These are phyloP conservation scores for Cadophora sp. DNA, from an alignment of 2,329 filamentous ascomycete genomes.

Conservation along the genomic window DNA sequence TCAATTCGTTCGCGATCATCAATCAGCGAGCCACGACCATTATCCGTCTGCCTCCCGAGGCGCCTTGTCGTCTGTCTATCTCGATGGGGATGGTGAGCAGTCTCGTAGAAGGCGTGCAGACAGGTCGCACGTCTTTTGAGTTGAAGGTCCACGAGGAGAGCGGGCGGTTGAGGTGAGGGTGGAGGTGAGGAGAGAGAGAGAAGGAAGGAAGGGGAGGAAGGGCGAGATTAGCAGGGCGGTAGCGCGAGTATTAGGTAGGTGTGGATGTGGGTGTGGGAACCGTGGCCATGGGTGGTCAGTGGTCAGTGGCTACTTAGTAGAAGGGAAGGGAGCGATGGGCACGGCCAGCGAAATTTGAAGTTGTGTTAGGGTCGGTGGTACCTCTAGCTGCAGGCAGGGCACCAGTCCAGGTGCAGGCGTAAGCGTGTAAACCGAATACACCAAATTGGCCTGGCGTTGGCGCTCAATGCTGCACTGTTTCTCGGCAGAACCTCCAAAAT, in stretches of 20 bases:
- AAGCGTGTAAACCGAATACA: neutral
- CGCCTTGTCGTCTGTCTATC: slow-evolving; percentile 24
- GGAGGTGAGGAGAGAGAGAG: neutral
- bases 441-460: neutral
- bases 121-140: slow-evolving; percentile 18
- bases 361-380: neutral
- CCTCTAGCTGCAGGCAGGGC: neutral
- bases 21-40: slow-evolving; percentile 40
- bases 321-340: neutral
- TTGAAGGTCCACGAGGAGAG: slow-evolving; percentile 14
- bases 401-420: neutral
- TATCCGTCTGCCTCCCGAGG: slow-evolving; percentile 44
- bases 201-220: neutral
- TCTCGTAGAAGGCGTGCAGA: slow-evolving; percentile 22
- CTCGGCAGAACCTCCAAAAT: neutral
- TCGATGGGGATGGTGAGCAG: neutral
- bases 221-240: slow-evolving; percentile 12
- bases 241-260: slow-evolving; percentile 15
- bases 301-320: too few species aligned
- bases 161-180: neutral
- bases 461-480: neutral
- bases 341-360: slow-evolving; percentile 12
- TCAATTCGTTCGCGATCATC: slow-evolving; percentile 36
- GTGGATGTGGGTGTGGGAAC: too few species aligned
- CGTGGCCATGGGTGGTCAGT: slow-evolving; percentile 3